Evolutionary conservation across 352 stramenopile genomes (phyloP).

Genomic region (Globisporangium mamillatum): DNA sequence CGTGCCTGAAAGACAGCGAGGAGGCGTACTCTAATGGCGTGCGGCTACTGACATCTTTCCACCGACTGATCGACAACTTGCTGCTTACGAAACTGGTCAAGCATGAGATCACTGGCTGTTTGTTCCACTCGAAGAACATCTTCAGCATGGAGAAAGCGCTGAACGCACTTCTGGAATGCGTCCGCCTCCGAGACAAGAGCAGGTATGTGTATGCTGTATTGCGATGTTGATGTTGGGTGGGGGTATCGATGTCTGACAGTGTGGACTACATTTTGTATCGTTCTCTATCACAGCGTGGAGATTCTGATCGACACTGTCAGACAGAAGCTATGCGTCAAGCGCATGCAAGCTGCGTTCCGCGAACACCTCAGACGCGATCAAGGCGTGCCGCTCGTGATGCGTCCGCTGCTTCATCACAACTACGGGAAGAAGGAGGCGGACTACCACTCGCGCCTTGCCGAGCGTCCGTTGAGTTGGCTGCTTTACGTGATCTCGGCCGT

Average conservation of each 20-base stretch:
- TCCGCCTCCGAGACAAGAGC: slow-evolving; percentile 61
- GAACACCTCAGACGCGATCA: slow-evolving; percentile 59
- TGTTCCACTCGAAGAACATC: slow-evolving; percentile 57
- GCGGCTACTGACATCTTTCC: slow-evolving; percentile 51
- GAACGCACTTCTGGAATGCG: slow-evolving; percentile 52
- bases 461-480: slow-evolving; percentile 60
- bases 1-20: slow-evolving; percentile 37
- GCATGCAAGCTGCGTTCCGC: slow-evolving; percentile 71
- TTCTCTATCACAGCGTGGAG: slow-evolving; percentile 32
- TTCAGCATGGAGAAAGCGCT: slow-evolving; percentile 67
- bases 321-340: slow-evolving; percentile 68
- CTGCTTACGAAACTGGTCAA: slow-evolving; percentile 48
- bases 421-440: slow-evolving; percentile 39
- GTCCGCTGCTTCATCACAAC: slow-evolving; percentile 60
- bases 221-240: not conserved
- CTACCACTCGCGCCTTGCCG: slow-evolving; percentile 30
- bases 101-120: slow-evolving; percentile 46
- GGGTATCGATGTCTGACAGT: not conserved
- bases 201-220: slow-evolving; percentile 26
- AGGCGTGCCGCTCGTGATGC: slow-evolving; percentile 70
- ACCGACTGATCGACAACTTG: slow-evolving; percentile 53
- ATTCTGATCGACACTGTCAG: slow-evolving; percentile 64
- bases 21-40: slow-evolving; percentile 46
- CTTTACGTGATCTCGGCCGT: slow-evolving; percentile 55
- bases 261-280: not conserved